Base-by-base conservation (phyloP, 2,329 filamentous ascomycete genomes). In the Colletotrichum nymphaeae region DNA sequence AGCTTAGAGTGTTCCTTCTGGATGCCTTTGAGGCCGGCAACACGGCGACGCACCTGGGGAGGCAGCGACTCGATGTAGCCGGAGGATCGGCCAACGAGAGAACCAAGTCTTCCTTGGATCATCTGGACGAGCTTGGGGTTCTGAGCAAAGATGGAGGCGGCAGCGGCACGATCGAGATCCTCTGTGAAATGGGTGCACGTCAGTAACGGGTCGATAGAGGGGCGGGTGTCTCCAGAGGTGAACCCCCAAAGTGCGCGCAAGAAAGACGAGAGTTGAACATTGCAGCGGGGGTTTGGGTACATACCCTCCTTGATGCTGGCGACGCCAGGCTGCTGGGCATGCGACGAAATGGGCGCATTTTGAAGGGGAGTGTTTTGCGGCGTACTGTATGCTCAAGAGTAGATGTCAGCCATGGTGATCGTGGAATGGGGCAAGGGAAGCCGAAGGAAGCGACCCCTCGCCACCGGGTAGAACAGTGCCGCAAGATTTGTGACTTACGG, bases 1-100 rank as follows among this genome's bases (percentile, higher is more conserved):
- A 99, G 93, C 88, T 98, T 98, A 75, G 96, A 94, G 87, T 99
- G 97, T 80, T 98, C 95, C 86, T 98, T 98, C 87, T 99, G 97
- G 79, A 99, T 95, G 78, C 96, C 97, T 88, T 98, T 98, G 75
- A 99, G 90, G 78, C 97, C 97, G 75, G 95, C 93, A 77, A 99
- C 96, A 81, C 97, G 95, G 83, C 94, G 94, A 84, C 95, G 95
- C 79, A 99, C 95, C 74, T 93, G 91, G 71, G 92, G 88, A 73
- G 97, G 97, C 22, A 99, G 93, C 28, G 94, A 97, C 89, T 99
- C 97, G 84, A 99, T 95, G 86, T 99, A 99, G 80, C 97, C 97
- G 69, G 97, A 99, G 65, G 97, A 98, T 78, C 94, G 93, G 80
- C 97, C 97, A 80, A 99, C 94, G 74, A 99, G 93, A 77, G 93